Evolutionary conservation across 2,329 filamentous ascomycete species (phyloP), one percentile per base, ranked within the genome.

Genomic region (Thielaviopsis populi): DNA sequence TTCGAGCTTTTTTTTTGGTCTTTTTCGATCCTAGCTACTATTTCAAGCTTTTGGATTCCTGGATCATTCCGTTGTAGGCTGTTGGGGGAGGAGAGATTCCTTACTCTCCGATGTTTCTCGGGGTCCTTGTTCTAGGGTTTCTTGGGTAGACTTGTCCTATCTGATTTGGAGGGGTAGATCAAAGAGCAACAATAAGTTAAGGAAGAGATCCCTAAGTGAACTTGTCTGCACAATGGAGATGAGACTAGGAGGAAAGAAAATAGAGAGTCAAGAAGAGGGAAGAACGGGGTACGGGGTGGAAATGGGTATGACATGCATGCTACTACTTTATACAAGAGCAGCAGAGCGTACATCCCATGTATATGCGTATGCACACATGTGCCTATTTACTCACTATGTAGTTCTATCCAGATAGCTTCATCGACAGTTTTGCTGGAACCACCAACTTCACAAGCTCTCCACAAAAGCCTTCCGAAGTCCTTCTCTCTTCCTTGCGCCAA

Each of bases 41-140:
- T 56, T 56, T 56, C 53, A 56, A 56, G 53, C 53, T 56, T 56
- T 56, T 8, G 53, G 27, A 56, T 37, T 56, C 17, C 53, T 56
- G 53, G 53, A 7, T 56, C 53, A 27, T 56, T 37, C 24, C 53
- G 30, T 37, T 56, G 53, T 13, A 56, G 53, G 53, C 24, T 37
- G 27, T 37, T 37, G 24, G 46, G 22, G 19, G 53, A n/a, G n/a
- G n/a, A n/a, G n/a, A n/a, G n/a, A n/a, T 56, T 56, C 53, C 27
- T 56, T 56, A 37, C 24, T 37, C 53, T 56, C 53, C 17, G 19
- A 56, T 56, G 53, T 37, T 56, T 37, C 15, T 27, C 27, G 11
- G 53, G 53, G 24, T 27, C 53, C 53, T 37, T 56, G 53, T 22
- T 56, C 53, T n/a, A 37, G 24, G 53, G 24, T 37, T n/a, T n/a